phyloP scores from a whole-genome alignment of 1,284 basidiomycete species.

The Ustilago esculenta region DNA sequence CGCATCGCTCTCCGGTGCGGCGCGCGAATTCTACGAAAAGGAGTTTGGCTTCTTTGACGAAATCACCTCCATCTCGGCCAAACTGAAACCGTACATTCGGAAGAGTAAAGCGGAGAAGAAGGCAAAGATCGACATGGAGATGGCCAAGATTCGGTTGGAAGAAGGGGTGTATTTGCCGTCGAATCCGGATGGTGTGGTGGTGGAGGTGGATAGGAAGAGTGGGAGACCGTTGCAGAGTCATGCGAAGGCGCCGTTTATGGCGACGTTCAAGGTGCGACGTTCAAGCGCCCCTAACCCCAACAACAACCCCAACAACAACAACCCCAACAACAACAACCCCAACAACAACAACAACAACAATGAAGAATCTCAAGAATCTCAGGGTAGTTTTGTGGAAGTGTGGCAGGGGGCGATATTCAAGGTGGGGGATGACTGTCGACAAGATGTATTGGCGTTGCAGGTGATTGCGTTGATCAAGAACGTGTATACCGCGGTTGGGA shows the following conservation, averaged over 20 bases:
- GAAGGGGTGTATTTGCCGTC: constrained; percentile 95
- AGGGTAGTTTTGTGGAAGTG: no score
- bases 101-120: constrained; percentile 97
- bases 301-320: no score
- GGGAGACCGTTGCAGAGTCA: constrained; percentile 96
- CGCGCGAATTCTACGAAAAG: constrained; percentile 88
- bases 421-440: constrained; percentile 98
- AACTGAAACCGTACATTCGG: constrained; percentile 96
- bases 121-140: constrained; percentile 99
- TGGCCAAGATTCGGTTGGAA: constrained; percentile 93
- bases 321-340: no score
- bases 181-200: constrained; percentile 94
- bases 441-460: constrained; percentile 95
- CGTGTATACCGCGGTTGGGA: constrained; percentile 85
- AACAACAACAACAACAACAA: no score
- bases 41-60: constrained; percentile 97
- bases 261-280: constrained; percentile 88
- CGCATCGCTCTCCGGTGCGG: constrained; percentile 85
- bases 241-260: constrained; percentile 99
- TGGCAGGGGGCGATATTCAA: constrained; percentile 99
- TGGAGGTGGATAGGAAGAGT: constrained; percentile 96
- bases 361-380: no score
- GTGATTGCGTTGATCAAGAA: constrained; percentile 99
- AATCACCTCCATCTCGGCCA: constrained; percentile 97
- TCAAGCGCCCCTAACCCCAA: no score